Percentiles rank a stretch among this genome's conserved stretches.
Evolutionary conservation across 2,329 filamentous ascomycete species (phyloP).

Genomic region (Fusarium phyllophilum): DNA sequence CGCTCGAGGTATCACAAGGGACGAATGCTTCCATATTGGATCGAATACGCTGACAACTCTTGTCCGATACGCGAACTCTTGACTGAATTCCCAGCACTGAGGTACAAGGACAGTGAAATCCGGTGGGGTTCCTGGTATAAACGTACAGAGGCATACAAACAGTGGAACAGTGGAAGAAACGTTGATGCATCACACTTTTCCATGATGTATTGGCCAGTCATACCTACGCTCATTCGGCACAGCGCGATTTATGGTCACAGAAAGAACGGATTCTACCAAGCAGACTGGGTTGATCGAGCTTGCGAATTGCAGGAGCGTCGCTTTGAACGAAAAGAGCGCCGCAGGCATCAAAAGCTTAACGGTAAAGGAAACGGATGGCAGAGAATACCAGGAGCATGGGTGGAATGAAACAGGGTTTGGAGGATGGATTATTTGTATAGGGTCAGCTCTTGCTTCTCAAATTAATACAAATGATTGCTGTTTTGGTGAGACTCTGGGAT

Average conservation of each 20-base stretch:
- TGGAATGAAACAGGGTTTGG: fast-evolving
- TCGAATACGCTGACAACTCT: fast-evolving
- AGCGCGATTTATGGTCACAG: too few species aligned
- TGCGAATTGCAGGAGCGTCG: not conserved
- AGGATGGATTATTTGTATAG: fast-evolving
- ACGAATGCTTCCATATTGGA: not conserved
- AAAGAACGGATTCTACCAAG: too few species aligned
- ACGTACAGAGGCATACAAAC: fast-evolving
- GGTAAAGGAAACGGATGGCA: not conserved
- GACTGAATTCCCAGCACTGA: not conserved
- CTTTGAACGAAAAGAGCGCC: fast-evolving
- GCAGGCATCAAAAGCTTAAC: fast-evolving
- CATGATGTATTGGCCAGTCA: not conserved
- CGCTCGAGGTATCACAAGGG: fast-evolving
- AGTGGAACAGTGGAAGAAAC: fast-evolving
- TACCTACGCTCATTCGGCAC: not conserved
- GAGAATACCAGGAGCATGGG: not conserved
- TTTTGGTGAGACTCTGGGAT: fast-evolving
- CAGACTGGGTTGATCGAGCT: not conserved
- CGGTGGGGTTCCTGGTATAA: fast-evolving
- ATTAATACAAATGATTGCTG: fast-evolving
- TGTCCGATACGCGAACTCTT: not conserved
- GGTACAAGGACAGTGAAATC: fast-evolving
- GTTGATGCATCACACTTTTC: not conserved
- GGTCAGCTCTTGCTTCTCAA: fast-evolving